Conservation (phyloP, 768 basidiomycete genomes). For the Thelephora aurantiotincta region DNA sequence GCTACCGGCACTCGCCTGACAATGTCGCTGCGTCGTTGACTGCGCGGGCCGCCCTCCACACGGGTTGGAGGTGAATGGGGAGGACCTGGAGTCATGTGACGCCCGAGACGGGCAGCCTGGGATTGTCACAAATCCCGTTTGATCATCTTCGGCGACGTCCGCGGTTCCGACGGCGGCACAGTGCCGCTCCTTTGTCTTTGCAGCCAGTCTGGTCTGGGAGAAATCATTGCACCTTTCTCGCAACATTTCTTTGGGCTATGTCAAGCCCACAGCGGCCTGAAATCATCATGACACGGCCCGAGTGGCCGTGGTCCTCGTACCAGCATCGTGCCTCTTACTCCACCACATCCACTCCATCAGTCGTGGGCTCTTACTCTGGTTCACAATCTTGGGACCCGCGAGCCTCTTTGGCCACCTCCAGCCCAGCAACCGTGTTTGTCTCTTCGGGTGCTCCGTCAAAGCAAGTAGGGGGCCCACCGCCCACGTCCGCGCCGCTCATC, state of each 20-base stretch:
- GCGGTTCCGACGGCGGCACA: too few species aligned
- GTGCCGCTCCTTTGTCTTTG: too few species aligned
- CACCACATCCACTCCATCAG: conserved; percentile 16
- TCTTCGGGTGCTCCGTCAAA: conserved; percentile 7
- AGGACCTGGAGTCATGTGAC: too few species aligned
- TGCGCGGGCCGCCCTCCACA: too few species aligned
- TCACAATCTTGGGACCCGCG: conserved; percentile 15
- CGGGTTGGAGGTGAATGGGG: too few species aligned
- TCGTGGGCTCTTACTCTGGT: conserved; percentile 10
- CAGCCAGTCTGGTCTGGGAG: too few species aligned
- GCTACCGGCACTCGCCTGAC: too few species aligned
- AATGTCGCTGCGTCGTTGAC: too few species aligned
- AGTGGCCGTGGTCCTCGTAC: conserved; percentile 42
- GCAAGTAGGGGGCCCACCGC: conserved; percentile 4
- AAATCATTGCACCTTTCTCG: too few species aligned
- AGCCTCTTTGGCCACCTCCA: conserved; percentile 12
- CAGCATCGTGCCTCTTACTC: conserved; percentile 19
- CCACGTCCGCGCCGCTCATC: conserved; percentile 7
- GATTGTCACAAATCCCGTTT: too few species aligned
- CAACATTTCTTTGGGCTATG: not conserved
- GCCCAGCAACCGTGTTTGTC: conserved; percentile 10
- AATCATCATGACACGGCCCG: conserved; percentile 35
- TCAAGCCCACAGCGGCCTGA: conserved; percentile 33
- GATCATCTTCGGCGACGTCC: too few species aligned
- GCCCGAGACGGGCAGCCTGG: too few species aligned